A percentile compares a stretch with the other conserved stretches of the same genome.
phyloP scores from a whole-genome alignment of 306 rosid genomes.

The Pterocarpus macrocarpus region DNA sequence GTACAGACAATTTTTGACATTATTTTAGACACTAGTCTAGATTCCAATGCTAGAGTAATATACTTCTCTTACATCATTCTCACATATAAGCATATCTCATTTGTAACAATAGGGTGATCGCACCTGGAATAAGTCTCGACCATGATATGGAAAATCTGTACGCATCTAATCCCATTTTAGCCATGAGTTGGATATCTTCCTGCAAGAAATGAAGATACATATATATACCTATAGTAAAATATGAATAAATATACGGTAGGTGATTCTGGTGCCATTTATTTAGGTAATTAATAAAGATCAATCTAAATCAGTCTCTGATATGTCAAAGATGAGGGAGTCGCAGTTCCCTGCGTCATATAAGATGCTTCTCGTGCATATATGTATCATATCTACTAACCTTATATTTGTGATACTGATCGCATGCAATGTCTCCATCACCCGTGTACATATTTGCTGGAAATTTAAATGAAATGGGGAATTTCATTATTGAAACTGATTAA shows the following conservation, averaged over 20 bases:
- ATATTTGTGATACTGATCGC: conserved; percentile 43
- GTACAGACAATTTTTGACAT: neutral
- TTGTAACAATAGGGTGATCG: too few species aligned
- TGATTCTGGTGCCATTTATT: too few species aligned
- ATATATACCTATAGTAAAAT: too few species aligned
- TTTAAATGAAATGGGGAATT: neutral
- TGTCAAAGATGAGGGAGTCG: too few species aligned
- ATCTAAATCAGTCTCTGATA: neutral
- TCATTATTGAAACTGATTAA: neutral
- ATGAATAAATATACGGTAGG: too few species aligned
- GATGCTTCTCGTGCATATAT: neutral
- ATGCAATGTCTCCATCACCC: neutral
- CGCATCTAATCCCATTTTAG: conserved; percentile 34
- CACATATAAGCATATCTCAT: neutral
- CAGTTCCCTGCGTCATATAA: neutral
- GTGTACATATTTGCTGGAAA: neutral
- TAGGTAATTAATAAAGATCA: neutral
- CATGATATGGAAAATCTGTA: conserved; percentile 45
- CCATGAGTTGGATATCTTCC: conserved; percentile 43
- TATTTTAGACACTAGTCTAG: neutral
- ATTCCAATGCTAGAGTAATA: neutral
- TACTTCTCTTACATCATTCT: neutral
- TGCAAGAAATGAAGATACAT: too few species aligned
- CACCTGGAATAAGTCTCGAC: conserved; percentile 21
- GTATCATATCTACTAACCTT: conserved; percentile 6